phyloP scores from a whole-genome alignment of 257 asterid species.

The Nicotiana tomentosiformis region DNA sequence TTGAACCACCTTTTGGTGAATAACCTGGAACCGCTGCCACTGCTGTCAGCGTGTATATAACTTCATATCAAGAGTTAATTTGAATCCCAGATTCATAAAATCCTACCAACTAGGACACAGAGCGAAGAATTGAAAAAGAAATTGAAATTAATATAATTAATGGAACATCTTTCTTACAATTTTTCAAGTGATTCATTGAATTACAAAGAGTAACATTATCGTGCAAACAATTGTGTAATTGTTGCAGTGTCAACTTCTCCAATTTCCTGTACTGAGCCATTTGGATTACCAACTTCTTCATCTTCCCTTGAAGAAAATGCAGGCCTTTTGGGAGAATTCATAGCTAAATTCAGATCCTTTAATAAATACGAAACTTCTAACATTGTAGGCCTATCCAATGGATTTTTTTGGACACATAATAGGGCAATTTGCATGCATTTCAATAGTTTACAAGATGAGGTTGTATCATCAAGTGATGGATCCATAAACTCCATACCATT shows the following conservation, averaged over 20 bases:
- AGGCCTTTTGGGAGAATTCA: constrained; percentile 19
- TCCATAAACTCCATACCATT: constrained; percentile 25
- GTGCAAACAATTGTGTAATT: not conserved
- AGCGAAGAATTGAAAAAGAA: too few relatives aligned
- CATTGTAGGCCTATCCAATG: constrained; percentile 32
- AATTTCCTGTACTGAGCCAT: not conserved
- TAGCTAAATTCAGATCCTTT: constrained; percentile 4
- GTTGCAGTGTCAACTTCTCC: not conserved
- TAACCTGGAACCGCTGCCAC: too few relatives aligned
- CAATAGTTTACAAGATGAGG: constrained; percentile 20
- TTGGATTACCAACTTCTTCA: not conserved
- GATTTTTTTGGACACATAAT: constrained; percentile 29
- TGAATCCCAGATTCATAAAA: too few relatives aligned
- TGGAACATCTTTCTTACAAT: too few relatives aligned
- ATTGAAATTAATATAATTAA: too few relatives aligned
- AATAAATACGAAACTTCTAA: constrained; percentile 30
- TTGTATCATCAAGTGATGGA: constrained; percentile 20
- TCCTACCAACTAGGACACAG: too few relatives aligned
- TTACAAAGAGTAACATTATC: not conserved
- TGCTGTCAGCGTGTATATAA: too few relatives aligned
- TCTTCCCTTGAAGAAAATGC: constrained; percentile 21
- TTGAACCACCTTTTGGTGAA: too few relatives aligned
- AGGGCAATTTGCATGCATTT: constrained; percentile 31
- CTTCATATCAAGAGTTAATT: too few relatives aligned
- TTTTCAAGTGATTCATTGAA: not conserved